phyloP scores from a whole-genome alignment of 345 rosid genomes.

The Physaria fendleri region DNA sequence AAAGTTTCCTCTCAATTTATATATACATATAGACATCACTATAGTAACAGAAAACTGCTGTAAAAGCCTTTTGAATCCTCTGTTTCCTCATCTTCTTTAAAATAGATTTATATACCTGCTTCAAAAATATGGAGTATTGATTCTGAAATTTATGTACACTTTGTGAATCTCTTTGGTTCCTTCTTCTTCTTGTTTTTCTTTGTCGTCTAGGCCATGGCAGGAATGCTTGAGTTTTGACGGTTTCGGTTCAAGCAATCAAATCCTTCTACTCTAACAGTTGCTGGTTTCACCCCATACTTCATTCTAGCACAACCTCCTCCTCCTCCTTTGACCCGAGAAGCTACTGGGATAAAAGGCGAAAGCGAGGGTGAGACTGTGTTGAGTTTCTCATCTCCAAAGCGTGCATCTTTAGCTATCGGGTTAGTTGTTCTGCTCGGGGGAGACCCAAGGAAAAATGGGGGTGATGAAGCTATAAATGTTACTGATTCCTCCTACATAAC shows the following conservation, averaged over 20 bases:
- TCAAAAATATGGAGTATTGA: slow-evolving; percentile 15
- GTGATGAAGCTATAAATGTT: slow-evolving; percentile 41
- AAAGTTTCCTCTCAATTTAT: not conserved
- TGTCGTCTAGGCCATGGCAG: slow-evolving; percentile 53
- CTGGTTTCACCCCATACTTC: slow-evolving; percentile 53
- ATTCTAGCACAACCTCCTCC: slow-evolving; percentile 43
- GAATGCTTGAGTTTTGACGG: slow-evolving; percentile 53
- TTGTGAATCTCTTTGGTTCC: slow-evolving; percentile 2
- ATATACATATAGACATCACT: not conserved
- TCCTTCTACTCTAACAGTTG: slow-evolving; percentile 77
- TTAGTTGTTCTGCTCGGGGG: slow-evolving; percentile 67
- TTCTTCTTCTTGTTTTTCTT: not conserved
- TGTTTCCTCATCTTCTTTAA: not conserved
- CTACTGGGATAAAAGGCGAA: slow-evolving; percentile 26
- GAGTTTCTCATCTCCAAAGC: slow-evolving; percentile 43
- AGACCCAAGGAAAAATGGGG: slow-evolving; percentile 66
- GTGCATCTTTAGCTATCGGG: slow-evolving; percentile 61
- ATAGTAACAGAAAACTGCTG: not conserved
- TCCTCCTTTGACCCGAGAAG: slow-evolving; percentile 35
- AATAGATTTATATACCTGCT: slow-evolving; percentile 8
- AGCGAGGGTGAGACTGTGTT: slow-evolving; percentile 14
- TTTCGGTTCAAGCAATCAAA: slow-evolving; percentile 63
- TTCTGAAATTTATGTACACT: slow-evolving; percentile 25
- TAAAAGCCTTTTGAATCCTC: not conserved
- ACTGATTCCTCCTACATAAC: slow-evolving; percentile 38